Base-by-base conservation (phyloP, 495 filamentous ascomycete genomes). In the Penicillium subrubescens region DNA sequence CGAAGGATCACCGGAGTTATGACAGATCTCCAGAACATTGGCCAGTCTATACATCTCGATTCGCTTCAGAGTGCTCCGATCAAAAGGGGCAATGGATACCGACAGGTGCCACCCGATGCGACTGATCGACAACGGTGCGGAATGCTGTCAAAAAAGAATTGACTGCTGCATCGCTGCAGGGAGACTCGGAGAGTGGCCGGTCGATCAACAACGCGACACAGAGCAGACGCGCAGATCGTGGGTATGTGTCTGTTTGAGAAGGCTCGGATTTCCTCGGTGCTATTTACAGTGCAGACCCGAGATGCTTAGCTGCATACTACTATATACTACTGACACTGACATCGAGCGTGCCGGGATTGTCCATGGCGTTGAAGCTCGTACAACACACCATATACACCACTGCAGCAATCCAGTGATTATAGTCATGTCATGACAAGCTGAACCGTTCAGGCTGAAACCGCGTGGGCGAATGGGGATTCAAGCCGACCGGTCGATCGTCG, bases 111-210 rank as follows among this genome's bases (percentile, higher is more conserved):
- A 61, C 39, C 23, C 54, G 35, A 60, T 35, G 46, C 33, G 57
- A 61, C 53, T 60, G 67, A 70, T 69, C 64, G 55, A 44, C 58
- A 56, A 65, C 65, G 61, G 62, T 48, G 48, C 35, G 57, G 64
- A 70, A 70, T 70, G 67, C 67, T 70, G 67, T 70, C 67, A 68
- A 60, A 59, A 53, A 60, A 19, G 50, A 25, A 54, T 48, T 23
- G 43, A 21, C 63, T 44, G 57, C 25, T 27, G 25, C 25, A 27
- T 41, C 43, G 23, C 43, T 59, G 53, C 58, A 64, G 61, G 61
- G 61, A 43, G 61, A 43, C 8, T 7, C 31, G 31, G 31, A 33
- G 25, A 27, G 2, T 7, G 17, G 31, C 14, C 8, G 43, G 23
- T 21, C 57, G 60, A 59, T 62, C 60, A 29, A 29, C 43, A 43